A percentile compares a stretch with the other conserved stretches of the same genome.
These are phyloP conservation scores for Scedosporium aurantiacum DNA, from an alignment of 2,329 filamentous ascomycete genomes.

Conservation along the genomic window DNA sequence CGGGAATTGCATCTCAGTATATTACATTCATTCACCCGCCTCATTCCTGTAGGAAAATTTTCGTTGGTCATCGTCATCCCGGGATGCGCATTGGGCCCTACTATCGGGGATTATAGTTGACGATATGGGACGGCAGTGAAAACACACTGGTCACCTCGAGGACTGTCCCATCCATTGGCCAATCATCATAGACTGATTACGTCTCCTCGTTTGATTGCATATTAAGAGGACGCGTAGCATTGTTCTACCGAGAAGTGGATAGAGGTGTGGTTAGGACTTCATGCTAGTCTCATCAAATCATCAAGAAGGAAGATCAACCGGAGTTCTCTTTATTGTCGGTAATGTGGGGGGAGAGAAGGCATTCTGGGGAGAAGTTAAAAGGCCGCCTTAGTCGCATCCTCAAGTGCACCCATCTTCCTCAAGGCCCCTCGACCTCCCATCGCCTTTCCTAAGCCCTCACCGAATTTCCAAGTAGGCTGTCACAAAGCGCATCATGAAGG, in stretches of 20 bases:
- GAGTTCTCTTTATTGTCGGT: too few relatives aligned
- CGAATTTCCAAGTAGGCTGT: too few relatives aligned
- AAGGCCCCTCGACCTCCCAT: too few relatives aligned
- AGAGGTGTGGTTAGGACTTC: too few relatives aligned
- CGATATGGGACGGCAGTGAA: neutral
- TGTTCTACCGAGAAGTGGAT: neutral
- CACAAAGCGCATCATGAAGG: neutral
- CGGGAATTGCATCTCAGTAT: neutral
- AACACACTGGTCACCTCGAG: neutral
- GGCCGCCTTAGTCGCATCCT: too few relatives aligned
- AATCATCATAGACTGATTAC: neutral
- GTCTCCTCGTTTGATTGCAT: conserved; percentile 2
- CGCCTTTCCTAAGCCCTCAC: too few relatives aligned
- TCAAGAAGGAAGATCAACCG: too few relatives aligned
- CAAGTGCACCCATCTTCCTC: too few relatives aligned
- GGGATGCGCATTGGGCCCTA: neutral
- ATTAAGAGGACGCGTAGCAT: conserved; percentile 1
- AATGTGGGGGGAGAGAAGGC: too few relatives aligned
- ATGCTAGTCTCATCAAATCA: too few relatives aligned
- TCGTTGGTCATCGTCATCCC: neutral
- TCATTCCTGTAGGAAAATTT: neutral
- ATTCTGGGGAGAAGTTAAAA: too few relatives aligned
- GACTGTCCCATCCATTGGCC: neutral
- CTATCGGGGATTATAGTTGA: neutral
- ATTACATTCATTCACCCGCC: neutral